phyloP scores from a whole-genome alignment of 2,329 filamentous ascomycete genomes.

The Neopestalotiopsis sp. region DNA sequence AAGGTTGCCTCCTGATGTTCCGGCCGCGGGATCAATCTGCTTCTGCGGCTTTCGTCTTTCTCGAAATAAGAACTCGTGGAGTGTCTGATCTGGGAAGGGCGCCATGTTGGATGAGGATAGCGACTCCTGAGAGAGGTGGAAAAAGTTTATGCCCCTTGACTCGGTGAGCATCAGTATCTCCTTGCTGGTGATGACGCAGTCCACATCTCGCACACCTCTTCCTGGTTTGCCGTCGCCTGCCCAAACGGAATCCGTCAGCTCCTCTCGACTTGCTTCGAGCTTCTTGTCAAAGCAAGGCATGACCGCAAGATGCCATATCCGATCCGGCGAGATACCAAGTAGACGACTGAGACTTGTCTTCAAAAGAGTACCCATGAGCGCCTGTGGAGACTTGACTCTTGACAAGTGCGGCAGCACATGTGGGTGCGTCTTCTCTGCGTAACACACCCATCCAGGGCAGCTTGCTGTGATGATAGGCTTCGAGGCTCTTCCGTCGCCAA shows the following conservation, averaged over 20 bases:
- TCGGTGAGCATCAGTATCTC: conserved; percentile 91
- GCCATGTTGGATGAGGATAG: conserved; percentile 50
- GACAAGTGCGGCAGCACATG: conserved; percentile 92
- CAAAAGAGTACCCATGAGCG: conserved; percentile 85
- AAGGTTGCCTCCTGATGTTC: conserved; percentile 88
- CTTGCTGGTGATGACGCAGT: conserved; percentile 97
- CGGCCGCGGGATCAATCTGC: conserved; percentile 61
- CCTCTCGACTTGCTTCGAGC: conserved; percentile 90
- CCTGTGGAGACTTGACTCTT: conserved; percentile 91
- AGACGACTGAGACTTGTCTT: conserved; percentile 82
- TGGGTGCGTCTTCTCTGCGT: conserved; percentile 97
- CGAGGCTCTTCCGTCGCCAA: conserved; percentile 27
- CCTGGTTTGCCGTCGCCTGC: conserved; percentile 52
- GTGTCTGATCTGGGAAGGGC: conserved; percentile 73
- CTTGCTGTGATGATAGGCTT: conserved; percentile 82
- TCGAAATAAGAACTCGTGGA: conserved; percentile 79
- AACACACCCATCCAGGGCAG: conserved; percentile 98
- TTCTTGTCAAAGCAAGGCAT: conserved; percentile 99
- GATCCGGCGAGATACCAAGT: conserved; percentile 74
- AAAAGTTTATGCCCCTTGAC: conserved; percentile 79
- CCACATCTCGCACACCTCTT: conserved; percentile 80
- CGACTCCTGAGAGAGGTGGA: conserved; percentile 67
- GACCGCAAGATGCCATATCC: conserved; percentile 92
- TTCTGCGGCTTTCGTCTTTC: conserved; percentile 37
- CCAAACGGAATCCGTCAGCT: conserved; percentile 86